These are phyloP conservation scores for Teunomyces barrocoloradensis DNA, from an alignment of 805 yeast species.

Conservation along the genomic window DNA sequence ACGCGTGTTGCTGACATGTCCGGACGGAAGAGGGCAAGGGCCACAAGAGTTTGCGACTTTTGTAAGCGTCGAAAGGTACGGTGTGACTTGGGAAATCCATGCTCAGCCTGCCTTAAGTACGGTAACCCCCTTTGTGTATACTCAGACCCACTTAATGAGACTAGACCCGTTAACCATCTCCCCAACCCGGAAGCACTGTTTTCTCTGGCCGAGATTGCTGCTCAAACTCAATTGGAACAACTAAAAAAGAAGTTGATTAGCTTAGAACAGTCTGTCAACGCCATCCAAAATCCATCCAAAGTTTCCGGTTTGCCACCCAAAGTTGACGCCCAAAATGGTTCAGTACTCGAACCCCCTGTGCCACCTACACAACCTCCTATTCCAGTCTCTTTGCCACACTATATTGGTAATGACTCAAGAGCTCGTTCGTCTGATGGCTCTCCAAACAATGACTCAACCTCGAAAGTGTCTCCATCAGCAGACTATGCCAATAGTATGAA, in stretches of 20 bases:
- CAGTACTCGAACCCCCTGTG: neutral
- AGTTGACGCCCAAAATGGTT: neutral
- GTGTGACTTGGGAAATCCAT: slow-evolving; percentile 47
- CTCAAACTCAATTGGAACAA: slow-evolving; percentile 14
- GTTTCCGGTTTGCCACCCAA: slow-evolving; percentile 1
- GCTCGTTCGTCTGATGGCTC: neutral
- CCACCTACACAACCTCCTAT: neutral
- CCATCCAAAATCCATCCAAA: neutral
- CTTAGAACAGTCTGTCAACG: slow-evolving; percentile 16
- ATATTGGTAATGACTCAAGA: neutral
- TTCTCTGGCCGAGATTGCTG: neutral
- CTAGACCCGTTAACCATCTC: neutral
- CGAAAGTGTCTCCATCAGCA: neutral
- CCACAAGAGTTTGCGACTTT: slow-evolving; percentile 48
- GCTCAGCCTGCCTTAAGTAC: slow-evolving; percentile 39
- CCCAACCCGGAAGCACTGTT: neutral
- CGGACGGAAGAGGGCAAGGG: slow-evolving; percentile 25
- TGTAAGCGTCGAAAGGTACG: slow-evolving; percentile 50
- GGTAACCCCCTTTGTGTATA: slow-evolving; percentile 22
- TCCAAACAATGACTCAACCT: neutral
- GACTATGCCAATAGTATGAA: neutral
- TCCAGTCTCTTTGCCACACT: neutral
- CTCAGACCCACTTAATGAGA: slow-evolving; percentile 5
- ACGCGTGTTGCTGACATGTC: neutral
- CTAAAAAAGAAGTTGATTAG: slow-evolving; percentile 17